These are phyloP conservation scores for Exidia glandulosa DNA, from an alignment of 768 basidiomycete genomes.

Conservation along the genomic window DNA sequence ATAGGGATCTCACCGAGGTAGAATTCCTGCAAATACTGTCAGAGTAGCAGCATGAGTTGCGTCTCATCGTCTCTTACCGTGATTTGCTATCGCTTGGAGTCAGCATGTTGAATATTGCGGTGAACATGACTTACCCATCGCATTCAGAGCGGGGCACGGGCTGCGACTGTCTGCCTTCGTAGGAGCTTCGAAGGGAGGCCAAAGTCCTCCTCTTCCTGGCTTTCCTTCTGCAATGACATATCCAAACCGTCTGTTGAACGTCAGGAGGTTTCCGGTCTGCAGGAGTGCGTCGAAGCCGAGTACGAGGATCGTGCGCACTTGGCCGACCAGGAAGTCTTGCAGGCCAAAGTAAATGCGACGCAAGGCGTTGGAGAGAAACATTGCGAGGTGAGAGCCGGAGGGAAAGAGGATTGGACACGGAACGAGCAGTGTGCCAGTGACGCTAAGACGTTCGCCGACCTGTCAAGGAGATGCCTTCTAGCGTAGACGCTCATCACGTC, in stretches of 20 bases:
- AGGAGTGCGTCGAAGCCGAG: neutral
- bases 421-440: too few relatives aligned
- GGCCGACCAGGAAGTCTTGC: neutral
- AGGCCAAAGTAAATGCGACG: neutral
- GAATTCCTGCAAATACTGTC: too few relatives aligned
- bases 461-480: too few relatives aligned
- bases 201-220: neutral
- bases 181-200: neutral
- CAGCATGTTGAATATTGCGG: neutral
- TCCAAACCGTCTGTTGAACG: neutral
- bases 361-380: neutral
- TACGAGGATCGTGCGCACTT: neutral
- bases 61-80: neutral
- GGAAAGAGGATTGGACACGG: neutral
- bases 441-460: too few relatives aligned
- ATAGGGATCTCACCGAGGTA: too few relatives aligned
- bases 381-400: neutral
- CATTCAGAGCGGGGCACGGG: neutral
- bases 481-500: too few relatives aligned
- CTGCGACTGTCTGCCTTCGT: neutral
- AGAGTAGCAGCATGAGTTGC: neutral
- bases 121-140: neutral
- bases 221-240: neutral
- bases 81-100: neutral
- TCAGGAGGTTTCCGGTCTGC: neutral